Base-by-base conservation (phyloP, 306 rosid species). In the Oxytropis ochrocephala region DNA sequence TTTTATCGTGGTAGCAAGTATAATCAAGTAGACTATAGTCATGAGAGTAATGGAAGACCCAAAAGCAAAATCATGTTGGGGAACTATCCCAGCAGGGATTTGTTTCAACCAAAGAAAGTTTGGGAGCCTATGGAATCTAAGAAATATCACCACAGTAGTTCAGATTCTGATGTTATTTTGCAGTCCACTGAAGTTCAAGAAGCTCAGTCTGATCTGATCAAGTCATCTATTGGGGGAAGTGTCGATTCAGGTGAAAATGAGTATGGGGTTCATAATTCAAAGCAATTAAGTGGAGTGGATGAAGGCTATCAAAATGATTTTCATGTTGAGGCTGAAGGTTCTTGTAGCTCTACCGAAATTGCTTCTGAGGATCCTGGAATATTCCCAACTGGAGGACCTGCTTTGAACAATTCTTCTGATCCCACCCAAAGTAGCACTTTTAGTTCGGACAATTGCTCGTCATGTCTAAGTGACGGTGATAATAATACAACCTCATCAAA, bases 51-150 rank as follows among this genome's bases (percentile, higher is more conserved):
- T 77, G 92, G 84, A 69, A 89, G 92, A 85, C 62, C 82, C 74
- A 91, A 80, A 91, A 80, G 67, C 86, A 91, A 88, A 83, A 71
- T 78, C 79, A 61, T 50, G 72, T 38, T 41, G 32, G 91, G 82
- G 78, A 86, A 75, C 82, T 75, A 74, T 83, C 48, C 89, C 36
- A 59, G 79, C 58, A 81, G 82, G 81, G 97, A 94, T 64, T 74
- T 76, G 69, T 80, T 79, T 80, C 85, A 89, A 65, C 60, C 93
- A 17, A 91, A 87, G 82, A 91, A 86, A 81, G 96, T 87, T 49
- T 95, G 99, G 99, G 99, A 95, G 79, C 97, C 97, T 64, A 48
- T 78, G 57, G 96, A 88, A 67, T 79, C 91, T 42, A 93, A 90
- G 82, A 93, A 88, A 81, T 84, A 85, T 82, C 84, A 78, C 46